Base-by-base conservation (phyloP, 208 protist species). In the Angomonas deanei region DNA sequence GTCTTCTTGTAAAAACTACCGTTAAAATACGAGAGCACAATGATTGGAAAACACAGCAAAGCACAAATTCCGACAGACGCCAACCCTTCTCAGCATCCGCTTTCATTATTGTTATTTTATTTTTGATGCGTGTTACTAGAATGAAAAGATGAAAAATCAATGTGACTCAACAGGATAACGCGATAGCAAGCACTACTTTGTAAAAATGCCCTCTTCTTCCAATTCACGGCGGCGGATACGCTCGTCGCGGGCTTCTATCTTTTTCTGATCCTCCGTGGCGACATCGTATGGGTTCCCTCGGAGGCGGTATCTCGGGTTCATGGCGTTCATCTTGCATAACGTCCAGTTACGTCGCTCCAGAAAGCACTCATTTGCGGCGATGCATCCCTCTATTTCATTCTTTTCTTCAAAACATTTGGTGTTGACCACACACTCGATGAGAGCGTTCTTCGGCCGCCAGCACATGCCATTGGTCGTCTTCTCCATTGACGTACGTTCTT, bases 331-430 rank as follows among this genome's bases (percentile, higher is more conserved):
- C 71, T 94, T 94, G 64, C 88, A 94, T 46, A 94, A 57, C 26
- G 80, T 91, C 86, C 88, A 94, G 66, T 94, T 94, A 15, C 84
- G 72, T 5, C 88, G 75, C 65, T 92, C 85, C 0, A 92, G 61
- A 58, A 91, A 92, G 70, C 88, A 94, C 53, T 92, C 83, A 66
- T 85, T 92, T 15, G 59, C 72, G 23, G 70, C 72, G 46, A 94
- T 70, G 66, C 88, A 94, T 17, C 89, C 83, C 64, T 94, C 88
- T 21, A 94, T 68, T 24, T 66, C 74, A 8, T 72, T 62, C 62
- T 92, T 94, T 30, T 91, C 85, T 54, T 94, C 80, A 42, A 92
- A 94, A 62, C 88, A 94, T 65, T 91, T 94, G 17, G 83, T 90
- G 62, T 64, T 76, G 26, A 92, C 85, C 23, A 94, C 68, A 46